A percentile compares a stretch with the other conserved stretches of the same genome.
These are phyloP conservation scores for Furcasterigmium furcatum DNA, from an alignment of 2,329 filamentous ascomycete species.

Conservation along the genomic window DNA sequence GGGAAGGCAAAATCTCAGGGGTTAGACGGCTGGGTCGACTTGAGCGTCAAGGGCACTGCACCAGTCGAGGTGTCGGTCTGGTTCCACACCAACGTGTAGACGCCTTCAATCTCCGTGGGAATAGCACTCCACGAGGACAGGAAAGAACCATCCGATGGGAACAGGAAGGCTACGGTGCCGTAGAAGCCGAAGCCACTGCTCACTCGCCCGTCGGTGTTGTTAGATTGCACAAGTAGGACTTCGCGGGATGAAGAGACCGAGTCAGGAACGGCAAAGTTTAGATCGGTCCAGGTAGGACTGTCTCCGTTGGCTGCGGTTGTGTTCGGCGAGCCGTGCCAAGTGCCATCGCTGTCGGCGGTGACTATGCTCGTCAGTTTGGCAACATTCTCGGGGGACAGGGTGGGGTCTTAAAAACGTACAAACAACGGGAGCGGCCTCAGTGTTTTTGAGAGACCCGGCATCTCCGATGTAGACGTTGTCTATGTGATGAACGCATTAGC, in stretches of 20 bases:
- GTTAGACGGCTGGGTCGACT: slow-evolving; percentile 12
- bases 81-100: slow-evolving; percentile 21
- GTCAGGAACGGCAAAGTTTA: slow-evolving; percentile 17
- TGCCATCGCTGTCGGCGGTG: slow-evolving; percentile 6
- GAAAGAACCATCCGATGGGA: slow-evolving; percentile 11
- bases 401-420: slow-evolving; percentile 2
- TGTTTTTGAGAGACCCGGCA: slow-evolving; percentile 2
- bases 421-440: slow-evolving; percentile 4
- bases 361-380: slow-evolving; percentile 4
- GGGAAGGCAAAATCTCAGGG: too few species aligned
- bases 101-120: slow-evolving; percentile 9
- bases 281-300: slow-evolving; percentile 17
- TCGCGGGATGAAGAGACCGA: slow-evolving; percentile 11
- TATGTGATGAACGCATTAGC: not conserved
- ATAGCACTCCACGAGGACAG: slow-evolving; percentile 17
- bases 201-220: slow-evolving; percentile 3
- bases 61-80: slow-evolving; percentile 7
- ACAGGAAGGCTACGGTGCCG: slow-evolving; percentile 12
- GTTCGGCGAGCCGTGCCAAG: slow-evolving; percentile 16
- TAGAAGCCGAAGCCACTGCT: slow-evolving; percentile 21
- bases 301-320: slow-evolving; percentile 5
- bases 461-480: slow-evolving; percentile 8
- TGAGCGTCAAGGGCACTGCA: slow-evolving; percentile 14
- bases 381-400: not conserved
- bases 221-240: slow-evolving; percentile 14